A percentile compares a stretch with the other conserved stretches of the same genome.
phyloP scores from a whole-genome alignment of 1,284 basidiomycete genomes.

The Agaricales sp. region DNA sequence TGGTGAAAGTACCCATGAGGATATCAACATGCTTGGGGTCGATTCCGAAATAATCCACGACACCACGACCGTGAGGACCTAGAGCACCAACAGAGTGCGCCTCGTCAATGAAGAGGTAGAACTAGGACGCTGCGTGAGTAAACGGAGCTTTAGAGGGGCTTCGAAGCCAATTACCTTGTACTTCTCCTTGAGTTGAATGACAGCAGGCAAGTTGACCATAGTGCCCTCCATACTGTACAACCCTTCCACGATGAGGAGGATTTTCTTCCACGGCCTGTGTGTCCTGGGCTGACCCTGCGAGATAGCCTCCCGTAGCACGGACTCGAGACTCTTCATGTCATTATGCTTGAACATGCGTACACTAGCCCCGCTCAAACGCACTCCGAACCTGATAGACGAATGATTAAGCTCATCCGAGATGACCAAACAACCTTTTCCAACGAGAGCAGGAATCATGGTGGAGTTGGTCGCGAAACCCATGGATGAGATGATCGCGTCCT shows the following conservation, averaged over 20 bases:
- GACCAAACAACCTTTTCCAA: constrained; percentile 86
- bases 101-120: constrained; percentile 95
- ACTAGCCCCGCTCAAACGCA: constrained; percentile 81
- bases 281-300: constrained; percentile 97
- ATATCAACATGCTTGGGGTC: constrained; percentile 81
- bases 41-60: constrained; percentile 91
- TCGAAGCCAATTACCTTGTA: constrained; percentile 95
- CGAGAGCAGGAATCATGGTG: constrained; percentile 88
- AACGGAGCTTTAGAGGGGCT: not conserved
- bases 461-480: constrained; percentile 99
- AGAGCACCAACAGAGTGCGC: constrained; percentile 96
- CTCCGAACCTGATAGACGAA: constrained; percentile 90
- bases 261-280: constrained; percentile 98
- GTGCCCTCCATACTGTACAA: constrained; percentile 99
- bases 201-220: constrained; percentile 73
- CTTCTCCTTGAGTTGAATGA: constrained; percentile 86
- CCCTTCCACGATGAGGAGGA: constrained; percentile 90
- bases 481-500: constrained; percentile 84
- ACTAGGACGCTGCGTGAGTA: constrained; percentile 35
- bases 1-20: constrained; percentile 99
- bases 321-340: constrained; percentile 80
- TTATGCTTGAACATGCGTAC: constrained; percentile 98
- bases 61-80: constrained; percentile 89
- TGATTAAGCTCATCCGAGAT: constrained; percentile 98
- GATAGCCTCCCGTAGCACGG: constrained; percentile 82